phyloP scores from a whole-genome alignment of 2,329 filamentous ascomycete genomes.

The Hypomyces rosellus region DNA sequence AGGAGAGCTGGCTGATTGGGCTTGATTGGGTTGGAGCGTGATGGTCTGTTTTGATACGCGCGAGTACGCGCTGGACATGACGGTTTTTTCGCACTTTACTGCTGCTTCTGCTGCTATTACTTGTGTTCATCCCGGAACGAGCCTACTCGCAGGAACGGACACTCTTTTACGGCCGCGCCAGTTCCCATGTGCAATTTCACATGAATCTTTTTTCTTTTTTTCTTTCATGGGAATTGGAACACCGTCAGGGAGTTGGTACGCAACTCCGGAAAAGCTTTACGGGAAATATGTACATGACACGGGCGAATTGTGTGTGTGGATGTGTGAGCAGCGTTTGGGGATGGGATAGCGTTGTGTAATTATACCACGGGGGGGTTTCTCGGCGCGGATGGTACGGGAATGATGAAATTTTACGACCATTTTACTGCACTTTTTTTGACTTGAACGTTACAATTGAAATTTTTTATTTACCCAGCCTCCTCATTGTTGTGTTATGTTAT shows the following conservation, averaged over 20 bases:
- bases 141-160: neutral
- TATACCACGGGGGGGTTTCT: slow-evolving; percentile 1
- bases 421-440: neutral
- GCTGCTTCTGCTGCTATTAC: slow-evolving; percentile 9
- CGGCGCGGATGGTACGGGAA: neutral
- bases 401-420: slow-evolving; percentile 1
- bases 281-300: neutral
- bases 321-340: neutral
- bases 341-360: slow-evolving; percentile 3
- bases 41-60: slow-evolving; percentile 16
- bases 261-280: neutral
- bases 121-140: slow-evolving; percentile 4
- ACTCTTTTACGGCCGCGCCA: neutral
- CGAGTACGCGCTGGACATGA: slow-evolving; percentile 16
- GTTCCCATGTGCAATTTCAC: neutral
- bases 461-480: too few species aligned
- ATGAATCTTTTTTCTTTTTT: neutral
- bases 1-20: slow-evolving; percentile 13
- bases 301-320: neutral
- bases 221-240: neutral
- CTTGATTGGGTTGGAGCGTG: slow-evolving; percentile 15
- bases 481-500: too few species aligned
- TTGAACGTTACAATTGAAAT: neutral
- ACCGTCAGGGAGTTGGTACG: neutral
- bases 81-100: slow-evolving; percentile 12